Evolutionary conservation across 2,329 filamentous ascomycete species (phyloP), one percentile per base, ranked within the genome.

Genomic region (Aspergillus melleus): DNA sequence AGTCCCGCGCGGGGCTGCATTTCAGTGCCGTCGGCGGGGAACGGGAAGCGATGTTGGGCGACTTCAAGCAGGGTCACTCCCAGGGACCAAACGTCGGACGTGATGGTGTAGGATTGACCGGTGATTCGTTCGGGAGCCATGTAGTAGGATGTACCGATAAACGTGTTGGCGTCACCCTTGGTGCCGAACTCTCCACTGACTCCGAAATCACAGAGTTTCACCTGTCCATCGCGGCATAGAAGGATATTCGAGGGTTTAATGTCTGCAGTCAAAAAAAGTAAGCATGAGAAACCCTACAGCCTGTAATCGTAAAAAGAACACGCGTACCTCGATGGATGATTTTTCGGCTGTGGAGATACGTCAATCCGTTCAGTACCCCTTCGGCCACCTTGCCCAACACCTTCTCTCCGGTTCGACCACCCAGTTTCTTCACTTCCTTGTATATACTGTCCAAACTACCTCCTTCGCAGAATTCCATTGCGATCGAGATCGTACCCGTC

Each of bases 101-200:
- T 99, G 76, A 99, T 99, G 62, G 94, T 99, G 77, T 99, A 99
- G 53, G 90, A 94, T 80, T 98, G 92, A 60, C 95, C 95, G 1
- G 95, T 97, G 75, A 99, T 99, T 55, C 95, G 90, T 77, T 99
- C 95, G 0, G 95, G 95, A 4, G 95, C 95, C 95, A 99, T 99
- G 81, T 99, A 99, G 76, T 98, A 99, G 62, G 91, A 96, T 12
- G 95, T 99, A 64, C 95, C 95, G 73, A 99, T 99, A 72, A 99
- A 99, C 0, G 95, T 99, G 76, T 98, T 97, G 65, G 95, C 95
- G 74, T 98, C 95, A 56, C 95, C 95, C 77, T 99, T 98, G 53
- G 95, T 99, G 65, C 95, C 96, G 73, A 98, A 98, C 76, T 98
- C 95, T 66, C 95, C 95, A 60, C 91, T 96, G 52, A 99, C 95